These are phyloP conservation scores for Silene coronaria DNA, from an alignment of 179 eudicot genomes.

Conservation along the genomic window DNA sequence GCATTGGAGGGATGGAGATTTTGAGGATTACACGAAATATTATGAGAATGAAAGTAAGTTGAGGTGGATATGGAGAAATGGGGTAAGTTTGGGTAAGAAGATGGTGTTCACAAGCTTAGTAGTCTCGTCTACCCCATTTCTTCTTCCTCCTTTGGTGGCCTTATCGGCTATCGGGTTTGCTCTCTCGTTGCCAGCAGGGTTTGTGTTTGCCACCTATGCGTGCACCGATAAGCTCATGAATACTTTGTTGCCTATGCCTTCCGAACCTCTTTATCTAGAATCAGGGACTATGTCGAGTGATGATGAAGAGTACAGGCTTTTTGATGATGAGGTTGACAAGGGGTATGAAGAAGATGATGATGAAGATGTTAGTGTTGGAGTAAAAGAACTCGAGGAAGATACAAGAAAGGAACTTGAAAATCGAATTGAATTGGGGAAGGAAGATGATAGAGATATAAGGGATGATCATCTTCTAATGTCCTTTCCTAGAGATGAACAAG, in stretches of 20 bases:
- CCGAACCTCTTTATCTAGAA: conserved; percentile 16
- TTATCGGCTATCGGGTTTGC: conserved; percentile 59
- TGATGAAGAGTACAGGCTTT: conserved; percentile 20
- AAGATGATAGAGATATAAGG: conserved; percentile 1
- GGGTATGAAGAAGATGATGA: conserved; percentile 27
- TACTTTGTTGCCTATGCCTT: conserved; percentile 45
- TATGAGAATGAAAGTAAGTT: conserved; percentile 19
- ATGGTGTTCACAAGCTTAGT: conserved; percentile 43
- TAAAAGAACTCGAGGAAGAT: conserved; percentile 25
- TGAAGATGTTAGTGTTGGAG: conserved; percentile 23
- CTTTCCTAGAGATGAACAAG: conserved; percentile 6
- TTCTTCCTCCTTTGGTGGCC: conserved; percentile 66
- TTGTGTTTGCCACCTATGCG: conserved; percentile 49
- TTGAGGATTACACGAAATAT: conserved; percentile 14
- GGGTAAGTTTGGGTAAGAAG: conserved; percentile 51
- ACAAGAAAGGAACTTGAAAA: conserved; percentile 16
- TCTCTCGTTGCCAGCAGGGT: conserved; percentile 52
- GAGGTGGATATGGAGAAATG: conserved; percentile 41
- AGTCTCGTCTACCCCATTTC: conserved; percentile 57
- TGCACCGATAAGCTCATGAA: conserved; percentile 67
- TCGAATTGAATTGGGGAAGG: conserved; percentile 19
- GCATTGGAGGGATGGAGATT: conserved; percentile 8
- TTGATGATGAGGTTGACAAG: conserved; percentile 16
- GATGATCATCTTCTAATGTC: neutral
- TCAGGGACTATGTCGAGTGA: conserved; percentile 1